Base-by-base conservation (phyloP, 2,329 filamentous ascomycete species). In the Pseudogymnoascus sp. region DNA sequence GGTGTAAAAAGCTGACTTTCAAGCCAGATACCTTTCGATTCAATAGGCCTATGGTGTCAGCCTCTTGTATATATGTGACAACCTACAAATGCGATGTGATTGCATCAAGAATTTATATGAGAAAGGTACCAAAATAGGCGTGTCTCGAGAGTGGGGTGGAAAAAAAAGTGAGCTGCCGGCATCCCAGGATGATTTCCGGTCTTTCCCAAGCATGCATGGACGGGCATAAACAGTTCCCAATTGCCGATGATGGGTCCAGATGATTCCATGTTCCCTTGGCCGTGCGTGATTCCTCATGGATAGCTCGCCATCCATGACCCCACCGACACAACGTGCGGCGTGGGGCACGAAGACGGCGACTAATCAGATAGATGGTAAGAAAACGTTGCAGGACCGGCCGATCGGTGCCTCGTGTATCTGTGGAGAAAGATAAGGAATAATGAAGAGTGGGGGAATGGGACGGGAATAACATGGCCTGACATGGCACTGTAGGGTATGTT, bases 231-330 rank as follows among this genome's bases (percentile, higher is more conserved):
- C 47, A 53, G 25, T 25, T 53, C 47, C 11, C 23, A 53, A 31
- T 31, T 16, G 23, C 47, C 23, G 47, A 16, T 31, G 47, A 31
- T 28, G 47, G 47, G 14, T 31, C 7, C 47, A 31, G 47, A 53
- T 16, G 23, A 2, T 31, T 8, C 23, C 47, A 23, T 53, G 47
- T 53, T 28, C 47, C 47, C 47, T 53, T 56, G 35, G 40, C 18
- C 50, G 59, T 64, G 42, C 56, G 64, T 63, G 56, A 68, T 67
- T 63, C 21, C 59, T 14, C 35, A 37, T 31, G 23, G 60, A 31
- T 65, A 68, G 64, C 66, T 67, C 66, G 66, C 66, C 44, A 53
- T 53, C 44, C 44, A 12, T 2, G 44, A 10, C 21, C 40, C 44
- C 44, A 53, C 44, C 14, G 5, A 12, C 44, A 14, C 23, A 31